Evolutionary conservation across 2,329 filamentous ascomycete species (phyloP), one percentile per base, ranked within the genome.

Genomic region (Penicillium hordei): DNA sequence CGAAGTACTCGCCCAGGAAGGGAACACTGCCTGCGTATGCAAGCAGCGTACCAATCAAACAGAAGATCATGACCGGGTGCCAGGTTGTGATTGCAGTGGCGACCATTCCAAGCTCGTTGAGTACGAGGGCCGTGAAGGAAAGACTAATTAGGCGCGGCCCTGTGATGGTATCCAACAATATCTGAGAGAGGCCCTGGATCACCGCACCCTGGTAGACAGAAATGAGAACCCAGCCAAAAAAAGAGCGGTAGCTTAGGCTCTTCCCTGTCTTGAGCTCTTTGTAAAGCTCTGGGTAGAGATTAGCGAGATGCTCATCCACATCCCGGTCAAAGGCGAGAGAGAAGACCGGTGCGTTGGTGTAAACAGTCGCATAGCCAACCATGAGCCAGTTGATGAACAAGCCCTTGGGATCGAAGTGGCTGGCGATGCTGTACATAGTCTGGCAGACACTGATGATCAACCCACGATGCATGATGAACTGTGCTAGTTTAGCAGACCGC

Each of bases 61-160:
- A 88, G 51, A 90, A 78, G 54, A 96, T 88, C 93, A 97, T 97
- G 61, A 93, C 82, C 39, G 89, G 89, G 75, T 97, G 94, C 94
- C 94, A 99, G 0, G 94, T 99, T 4, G 91, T 96, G 67, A 99
- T 90, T 72, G 96, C 90, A 58, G 96, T 91, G 4, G 93, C 93
- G 2, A 97, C 94, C 95, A 99, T 99, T 67, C 95, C 84, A 59
- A 99, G 83, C 73, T 99, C 94, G 74, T 97, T 99, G 60, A 97
- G 79, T 5, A 99, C 87, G 2, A 99, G 84, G 0, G 92, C 91
- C 0, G 93, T 95, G 72, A 96, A 99, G 57, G 88, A 92, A 45
- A 99, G 90, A 25, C 90, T 86, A 54, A 97, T 90, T 88, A 99
- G 96, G 59, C 79, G 81, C 13, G 83, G 80, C 1, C 79, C 79